phyloP scores from a whole-genome alignment of 441 rosid genomes.

The Pelargonium hybrid region DNA sequence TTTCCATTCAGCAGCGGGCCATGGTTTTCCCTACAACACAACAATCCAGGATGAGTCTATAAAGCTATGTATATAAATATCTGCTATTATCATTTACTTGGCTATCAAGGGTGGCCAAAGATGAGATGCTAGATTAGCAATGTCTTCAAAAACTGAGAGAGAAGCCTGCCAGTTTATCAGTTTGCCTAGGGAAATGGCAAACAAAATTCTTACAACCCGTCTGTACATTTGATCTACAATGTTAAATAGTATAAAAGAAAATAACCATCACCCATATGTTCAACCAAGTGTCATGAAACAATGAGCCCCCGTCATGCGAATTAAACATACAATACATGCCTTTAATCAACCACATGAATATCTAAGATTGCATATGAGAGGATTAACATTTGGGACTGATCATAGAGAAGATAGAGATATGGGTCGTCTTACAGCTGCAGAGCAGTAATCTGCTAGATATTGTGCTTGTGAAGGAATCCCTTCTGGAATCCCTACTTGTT shows the following conservation, averaged over 20 bases:
- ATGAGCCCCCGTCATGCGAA: neutral
- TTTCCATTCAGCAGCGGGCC: slow-evolving; percentile 89
- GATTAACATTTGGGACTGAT: neutral
- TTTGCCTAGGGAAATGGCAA: neutral
- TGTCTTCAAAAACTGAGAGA: slow-evolving; percentile 8
- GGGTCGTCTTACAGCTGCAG: slow-evolving; percentile 50
- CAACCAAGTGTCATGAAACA: too few relatives aligned
- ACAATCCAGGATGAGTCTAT: slow-evolving; percentile 15
- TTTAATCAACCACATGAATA: neutral
- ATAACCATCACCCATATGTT: too few relatives aligned
- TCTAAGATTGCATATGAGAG: neutral
- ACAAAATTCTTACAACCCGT: too few relatives aligned
- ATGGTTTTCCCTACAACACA: slow-evolving; percentile 56
- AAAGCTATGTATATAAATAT: neutral
- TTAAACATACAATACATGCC: neutral
- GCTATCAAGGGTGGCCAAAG: neutral
- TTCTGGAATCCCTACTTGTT: slow-evolving; percentile 57
- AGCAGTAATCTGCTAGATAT: slow-evolving; percentile 70
- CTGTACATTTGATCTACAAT: too few relatives aligned
- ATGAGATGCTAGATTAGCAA: neutral
- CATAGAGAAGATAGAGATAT: slow-evolving; percentile 1
- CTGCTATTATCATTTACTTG: slow-evolving; percentile 4
- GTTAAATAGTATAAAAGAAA: neutral
- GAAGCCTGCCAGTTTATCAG: slow-evolving; percentile 3
- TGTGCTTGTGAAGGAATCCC: slow-evolving; percentile 75